Conservation (phyloP, 2,329 filamentous ascomycete species). For the Calycina herbarum region DNA sequence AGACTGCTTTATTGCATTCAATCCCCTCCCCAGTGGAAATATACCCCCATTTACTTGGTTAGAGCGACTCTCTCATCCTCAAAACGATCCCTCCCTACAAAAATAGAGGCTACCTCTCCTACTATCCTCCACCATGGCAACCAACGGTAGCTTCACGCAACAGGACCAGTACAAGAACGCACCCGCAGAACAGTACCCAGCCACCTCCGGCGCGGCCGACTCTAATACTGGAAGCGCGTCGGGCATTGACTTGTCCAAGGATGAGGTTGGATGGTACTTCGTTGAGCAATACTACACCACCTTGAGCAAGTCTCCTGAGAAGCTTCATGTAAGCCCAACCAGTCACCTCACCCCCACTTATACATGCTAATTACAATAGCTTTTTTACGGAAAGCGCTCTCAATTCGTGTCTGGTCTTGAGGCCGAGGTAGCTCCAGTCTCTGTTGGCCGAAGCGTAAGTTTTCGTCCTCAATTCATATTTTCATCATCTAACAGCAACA, state of each 20-base stretch:
- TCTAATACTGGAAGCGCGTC: conserved; percentile 36
- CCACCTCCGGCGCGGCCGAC: conserved; percentile 35
- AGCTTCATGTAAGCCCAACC: conserved; percentile 67
- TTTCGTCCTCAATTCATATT: conserved; percentile 12
- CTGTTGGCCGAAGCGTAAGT: conserved; percentile 82
- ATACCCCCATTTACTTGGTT: conserved; percentile 3
- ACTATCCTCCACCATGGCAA: conserved; percentile 31
- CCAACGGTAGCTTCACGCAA: conserved; percentile 39
- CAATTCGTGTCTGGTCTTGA: conserved; percentile 93
- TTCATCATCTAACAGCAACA: conserved; percentile 42
- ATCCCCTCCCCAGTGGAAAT: conserved; percentile 8
- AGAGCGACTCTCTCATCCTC: conserved; percentile 19
- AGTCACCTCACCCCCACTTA: conserved; percentile 21
- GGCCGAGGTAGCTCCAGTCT: conserved; percentile 83
- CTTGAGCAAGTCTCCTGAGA: conserved; percentile 89
- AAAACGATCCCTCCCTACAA: not conserved
- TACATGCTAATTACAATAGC: conserved; percentile 43
- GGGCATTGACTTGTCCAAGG: conserved; percentile 65
- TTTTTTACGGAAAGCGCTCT: conserved; percentile 96
- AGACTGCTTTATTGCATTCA: conserved; percentile 15
- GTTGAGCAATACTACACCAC: conserved; percentile 99
- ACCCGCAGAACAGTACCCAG: conserved; percentile 36
- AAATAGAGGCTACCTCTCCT: conserved; percentile 11
- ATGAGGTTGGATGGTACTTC: conserved; percentile 99
- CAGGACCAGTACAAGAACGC: conserved; percentile 39